Evolutionary conservation across 2,329 filamentous ascomycete species (phyloP).

Genomic region (Phaeoacremonium minimum): DNA sequence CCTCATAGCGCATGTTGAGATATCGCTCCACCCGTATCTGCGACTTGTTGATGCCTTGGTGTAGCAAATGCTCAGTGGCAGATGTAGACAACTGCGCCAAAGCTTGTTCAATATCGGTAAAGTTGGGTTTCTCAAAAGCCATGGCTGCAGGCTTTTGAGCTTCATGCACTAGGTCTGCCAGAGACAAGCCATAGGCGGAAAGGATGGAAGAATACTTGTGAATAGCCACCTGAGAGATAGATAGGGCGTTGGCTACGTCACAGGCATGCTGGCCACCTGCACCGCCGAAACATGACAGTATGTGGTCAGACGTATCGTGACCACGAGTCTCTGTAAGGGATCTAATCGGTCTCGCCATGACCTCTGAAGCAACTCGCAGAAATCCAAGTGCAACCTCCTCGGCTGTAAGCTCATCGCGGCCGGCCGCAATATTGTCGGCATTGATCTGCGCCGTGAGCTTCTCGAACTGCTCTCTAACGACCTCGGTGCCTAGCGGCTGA

Average conservation of each 20-base stretch:
- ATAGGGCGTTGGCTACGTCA: constrained; percentile 63
- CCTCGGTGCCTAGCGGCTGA: constrained; percentile 57
- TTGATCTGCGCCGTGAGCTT: constrained; percentile 63
- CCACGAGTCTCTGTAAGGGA: constrained; percentile 68
- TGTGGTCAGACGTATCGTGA: constrained; percentile 65
- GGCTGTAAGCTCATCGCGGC: constrained; percentile 49
- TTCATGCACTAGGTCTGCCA: constrained; percentile 70
- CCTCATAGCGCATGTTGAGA: constrained; percentile 4
- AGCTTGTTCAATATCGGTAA: too few relatives aligned
- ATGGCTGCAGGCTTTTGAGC: constrained; percentile 52
- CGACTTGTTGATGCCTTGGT: not conserved
- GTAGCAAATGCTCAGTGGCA: too few relatives aligned
- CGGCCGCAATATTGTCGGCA: constrained; percentile 40
- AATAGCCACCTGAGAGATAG: constrained; percentile 65
- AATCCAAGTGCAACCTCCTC: constrained; percentile 69
- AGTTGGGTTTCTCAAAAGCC: constrained; percentile 30
- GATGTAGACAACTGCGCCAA: too few relatives aligned
- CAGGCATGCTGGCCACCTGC: constrained; percentile 70
- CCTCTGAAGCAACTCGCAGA: constrained; percentile 66
- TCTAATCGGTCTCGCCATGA: constrained; percentile 67
- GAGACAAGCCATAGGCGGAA: constrained; percentile 67
- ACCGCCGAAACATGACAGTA: constrained; percentile 68
- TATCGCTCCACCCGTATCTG: not conserved
- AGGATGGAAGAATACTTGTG: constrained; percentile 67
- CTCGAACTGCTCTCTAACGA: constrained; percentile 58